Percentiles rank a stretch among this genome's conserved stretches.
Evolutionary conservation across 2,329 filamentous ascomycete species (phyloP).

Genomic region (Colletotrichum costaricense): DNA sequence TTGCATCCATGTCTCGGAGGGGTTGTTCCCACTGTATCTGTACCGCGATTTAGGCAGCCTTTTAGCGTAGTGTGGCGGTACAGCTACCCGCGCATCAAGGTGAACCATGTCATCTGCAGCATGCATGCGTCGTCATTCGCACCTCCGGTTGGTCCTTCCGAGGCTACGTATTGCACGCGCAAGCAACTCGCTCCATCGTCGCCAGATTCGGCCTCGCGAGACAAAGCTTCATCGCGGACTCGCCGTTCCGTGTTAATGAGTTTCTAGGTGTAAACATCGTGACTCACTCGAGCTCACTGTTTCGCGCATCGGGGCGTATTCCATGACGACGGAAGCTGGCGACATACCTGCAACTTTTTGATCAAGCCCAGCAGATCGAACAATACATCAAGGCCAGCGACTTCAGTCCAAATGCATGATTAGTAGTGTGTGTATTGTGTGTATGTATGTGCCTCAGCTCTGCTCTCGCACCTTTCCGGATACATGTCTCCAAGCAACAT

Average conservation of each 20-base stretch:
- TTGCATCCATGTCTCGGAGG: constrained; percentile 33
- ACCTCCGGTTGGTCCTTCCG: constrained; percentile 2
- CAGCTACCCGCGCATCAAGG: constrained; percentile 21
- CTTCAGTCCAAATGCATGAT: background rate
- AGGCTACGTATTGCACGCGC: constrained; percentile 32
- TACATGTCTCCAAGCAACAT: constrained; percentile 24
- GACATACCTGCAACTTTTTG: background rate
- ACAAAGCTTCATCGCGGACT: background rate
- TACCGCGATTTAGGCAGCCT: constrained; percentile 16
- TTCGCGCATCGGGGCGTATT: background rate
- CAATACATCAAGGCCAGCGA: background rate
- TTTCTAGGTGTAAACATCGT: background rate
- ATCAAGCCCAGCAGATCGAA: no score
- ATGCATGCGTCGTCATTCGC: constrained; percentile 35
- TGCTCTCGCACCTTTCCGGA: constrained; percentile 10
- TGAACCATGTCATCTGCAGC: constrained; percentile 35
- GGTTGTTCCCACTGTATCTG: constrained; percentile 31
- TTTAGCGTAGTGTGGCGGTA: constrained; percentile 21
- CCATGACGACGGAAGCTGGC: background rate
- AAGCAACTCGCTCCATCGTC: constrained; percentile 25
- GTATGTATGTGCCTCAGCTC: constrained; percentile 23
- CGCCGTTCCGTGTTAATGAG: background rate
- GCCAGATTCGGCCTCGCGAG: background rate
- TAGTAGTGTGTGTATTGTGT: constrained; percentile 30
- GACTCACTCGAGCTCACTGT: background rate